Percentiles rank a stretch among this genome's conserved stretches.
Conservation (phyloP, 495 filamentous ascomycete species). For the Hypoxylon crocopeplum region DNA sequence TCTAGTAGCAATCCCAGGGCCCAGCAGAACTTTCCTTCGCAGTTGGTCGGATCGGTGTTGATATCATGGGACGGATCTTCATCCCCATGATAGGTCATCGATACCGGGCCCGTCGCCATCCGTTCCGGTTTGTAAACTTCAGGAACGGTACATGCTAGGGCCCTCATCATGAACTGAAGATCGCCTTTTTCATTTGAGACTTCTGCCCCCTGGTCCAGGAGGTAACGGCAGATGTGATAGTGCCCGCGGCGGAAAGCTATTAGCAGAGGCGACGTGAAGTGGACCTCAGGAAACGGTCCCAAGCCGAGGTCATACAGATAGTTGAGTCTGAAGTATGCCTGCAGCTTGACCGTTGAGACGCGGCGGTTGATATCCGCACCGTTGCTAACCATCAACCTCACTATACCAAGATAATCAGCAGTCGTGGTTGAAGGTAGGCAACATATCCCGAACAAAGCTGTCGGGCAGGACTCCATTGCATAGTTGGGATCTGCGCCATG, state of each 20-base stretch:
- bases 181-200: not conserved
- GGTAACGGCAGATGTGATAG: not conserved
- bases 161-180: not conserved
- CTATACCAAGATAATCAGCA: not conserved
- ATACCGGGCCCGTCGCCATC: too few species aligned
- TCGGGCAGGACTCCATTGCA: not conserved
- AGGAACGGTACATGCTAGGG: too few species aligned
- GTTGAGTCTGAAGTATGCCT: too few species aligned
- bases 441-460: not conserved
- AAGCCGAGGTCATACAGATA: too few species aligned
- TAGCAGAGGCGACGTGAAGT: too few species aligned
- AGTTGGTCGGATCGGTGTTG: not conserved
- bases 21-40: not conserved
- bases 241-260: not conserved
- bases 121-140: too few species aligned
- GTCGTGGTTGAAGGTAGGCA: not conserved
- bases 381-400: not conserved
- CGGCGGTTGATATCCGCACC: conserved; percentile 6
- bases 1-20: not conserved
- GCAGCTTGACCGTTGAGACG: too few species aligned
- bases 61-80: not conserved
- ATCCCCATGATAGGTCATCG: too few species aligned
- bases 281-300: too few species aligned
- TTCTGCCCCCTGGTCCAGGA: not conserved
- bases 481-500: conserved; percentile 14